Evolutionary conservation across 2,329 filamentous ascomycete genomes (phyloP).

Genomic region (Penicillium occitanis): DNA sequence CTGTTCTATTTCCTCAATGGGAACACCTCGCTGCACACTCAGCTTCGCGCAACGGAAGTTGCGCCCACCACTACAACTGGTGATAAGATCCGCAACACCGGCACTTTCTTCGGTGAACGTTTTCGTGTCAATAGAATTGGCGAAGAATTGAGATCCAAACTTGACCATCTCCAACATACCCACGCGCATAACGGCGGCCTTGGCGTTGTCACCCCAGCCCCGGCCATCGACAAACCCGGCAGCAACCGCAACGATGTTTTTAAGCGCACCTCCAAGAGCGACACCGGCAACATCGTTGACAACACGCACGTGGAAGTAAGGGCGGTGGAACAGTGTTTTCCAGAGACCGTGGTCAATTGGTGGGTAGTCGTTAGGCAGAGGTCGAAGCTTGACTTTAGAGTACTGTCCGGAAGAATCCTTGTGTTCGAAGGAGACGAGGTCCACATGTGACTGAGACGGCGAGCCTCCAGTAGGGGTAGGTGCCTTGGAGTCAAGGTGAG

Average conservation of each 20-base stretch:
- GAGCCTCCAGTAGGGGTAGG: conserved; percentile 58
- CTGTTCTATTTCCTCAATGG: conserved; percentile 83
- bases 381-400: conserved; percentile 68
- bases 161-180: conserved; percentile 95
- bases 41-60: conserved; percentile 94
- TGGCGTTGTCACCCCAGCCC: conserved; percentile 97
- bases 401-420: conserved; percentile 67
- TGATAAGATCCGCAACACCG: conserved; percentile 70
- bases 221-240: conserved; percentile 93
- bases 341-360: conserved; percentile 81
- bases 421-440: conserved; percentile 58
- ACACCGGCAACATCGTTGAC: conserved; percentile 95
- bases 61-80: conserved; percentile 84
- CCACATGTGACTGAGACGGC: conserved; percentile 53
- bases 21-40: conserved; percentile 73
- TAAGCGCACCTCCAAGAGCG: conserved; percentile 88
- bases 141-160: conserved; percentile 93
- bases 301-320: conserved; percentile 96
- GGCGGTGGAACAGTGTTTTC: conserved; percentile 85
- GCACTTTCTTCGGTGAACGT: conserved; percentile 86
- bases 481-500: conserved; percentile 77
- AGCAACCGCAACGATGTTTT: conserved; percentile 93
- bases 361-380: conserved; percentile 79
- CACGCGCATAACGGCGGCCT: conserved; percentile 97
- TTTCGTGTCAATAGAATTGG: conserved; percentile 71